A percentile compares a stretch with the other conserved stretches of the same genome.
Conservation (phyloP, 495 filamentous ascomycete species). For the Daldinia bambusicola region DNA sequence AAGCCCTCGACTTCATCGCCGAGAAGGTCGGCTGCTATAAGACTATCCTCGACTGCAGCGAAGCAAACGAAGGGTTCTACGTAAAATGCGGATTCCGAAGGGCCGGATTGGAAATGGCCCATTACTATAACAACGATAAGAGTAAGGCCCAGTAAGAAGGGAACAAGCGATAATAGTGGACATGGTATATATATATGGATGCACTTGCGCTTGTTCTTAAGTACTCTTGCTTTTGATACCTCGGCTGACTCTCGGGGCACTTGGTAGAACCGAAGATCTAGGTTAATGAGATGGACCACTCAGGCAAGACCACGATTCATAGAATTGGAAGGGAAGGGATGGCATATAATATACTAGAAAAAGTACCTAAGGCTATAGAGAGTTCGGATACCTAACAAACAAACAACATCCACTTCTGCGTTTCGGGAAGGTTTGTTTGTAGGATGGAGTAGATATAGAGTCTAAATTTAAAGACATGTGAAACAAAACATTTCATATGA, state of each 20-base stretch:
- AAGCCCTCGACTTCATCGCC: constrained; percentile 90
- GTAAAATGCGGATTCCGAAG: constrained; percentile 96
- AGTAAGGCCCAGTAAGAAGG: constrained; percentile 53
- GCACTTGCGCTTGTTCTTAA: not conserved
- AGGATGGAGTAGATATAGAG: constrained; percentile 31
- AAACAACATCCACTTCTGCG: constrained; percentile 3
- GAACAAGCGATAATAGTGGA: not conserved
- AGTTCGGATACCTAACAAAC: constrained; percentile 30
- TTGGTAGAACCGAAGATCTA: constrained; percentile 40
- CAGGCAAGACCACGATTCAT: constrained; percentile 11
- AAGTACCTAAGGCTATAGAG: constrained; percentile 31
- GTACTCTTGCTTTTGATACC: constrained; percentile 18
- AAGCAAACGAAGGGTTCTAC: constrained; percentile 95
- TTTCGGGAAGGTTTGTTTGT: constrained; percentile 9
- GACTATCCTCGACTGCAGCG: constrained; percentile 70
- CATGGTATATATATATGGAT: constrained; percentile 17
- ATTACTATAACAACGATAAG: constrained; percentile 77
- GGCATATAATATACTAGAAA: constrained; percentile 22
- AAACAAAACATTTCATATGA: constrained; percentile 20
- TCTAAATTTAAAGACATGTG: constrained; percentile 33
- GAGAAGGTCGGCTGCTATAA: constrained; percentile 91
- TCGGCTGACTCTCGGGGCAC: constrained; percentile 35
- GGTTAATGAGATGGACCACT: constrained; percentile 22
- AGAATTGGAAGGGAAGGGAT: constrained; percentile 2
- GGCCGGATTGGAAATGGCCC: constrained; percentile 95